Base-by-base conservation (phyloP, 2,329 filamentous ascomycete genomes). In the Whalleya microplaca region DNA sequence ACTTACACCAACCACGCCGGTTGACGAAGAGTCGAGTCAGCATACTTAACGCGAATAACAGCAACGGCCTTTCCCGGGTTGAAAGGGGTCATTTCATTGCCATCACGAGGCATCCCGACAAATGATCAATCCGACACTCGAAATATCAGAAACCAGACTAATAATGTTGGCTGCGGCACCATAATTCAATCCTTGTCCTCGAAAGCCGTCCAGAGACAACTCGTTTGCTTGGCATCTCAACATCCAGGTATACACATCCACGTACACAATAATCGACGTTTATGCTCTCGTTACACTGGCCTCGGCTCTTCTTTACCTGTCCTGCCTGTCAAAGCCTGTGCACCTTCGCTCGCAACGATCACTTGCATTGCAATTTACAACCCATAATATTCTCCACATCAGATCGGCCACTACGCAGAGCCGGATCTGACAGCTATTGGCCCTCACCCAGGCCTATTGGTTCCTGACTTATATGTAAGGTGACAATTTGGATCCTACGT, bases 191-290 rank as follows among this genome's bases (percentile, higher is more conserved):
- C 45, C 56, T 57, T 51, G 45, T 45, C 47, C 50, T 53, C 45
- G 18, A 41, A 46, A 55, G 41, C 46, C 21, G 27, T 48, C 44
- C 46, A 53, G 47, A 51, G 27, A 43, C 46, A 47, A 50, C 53
- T 51, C 50, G 51, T 52, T 48, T 53, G 14, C 60, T 61, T 63
- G 55, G 58, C 60, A 50, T 47, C 29, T 41, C 49, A 45, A 58
- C 55, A 62, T 45, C 49, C 41, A 46, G 41, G 44, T 41, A 29
- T 51, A 53, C 59, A 48, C 56, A 51, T 44, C n/a, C 37, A 40
- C 54, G 51, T 60, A 49, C 57, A 51, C 27, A 44, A 47, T 47
- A 42, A 21, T 47, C 55, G n/a, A 27, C 27, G 41, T 53, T 54
- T 48, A 46, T 56, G 54, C 54, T 55, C 48, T 27, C 41, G 21